Evolutionary conservation across 805 yeast genomes (phyloP).

Genomic region (Myxozyma kluyveri): DNA sequence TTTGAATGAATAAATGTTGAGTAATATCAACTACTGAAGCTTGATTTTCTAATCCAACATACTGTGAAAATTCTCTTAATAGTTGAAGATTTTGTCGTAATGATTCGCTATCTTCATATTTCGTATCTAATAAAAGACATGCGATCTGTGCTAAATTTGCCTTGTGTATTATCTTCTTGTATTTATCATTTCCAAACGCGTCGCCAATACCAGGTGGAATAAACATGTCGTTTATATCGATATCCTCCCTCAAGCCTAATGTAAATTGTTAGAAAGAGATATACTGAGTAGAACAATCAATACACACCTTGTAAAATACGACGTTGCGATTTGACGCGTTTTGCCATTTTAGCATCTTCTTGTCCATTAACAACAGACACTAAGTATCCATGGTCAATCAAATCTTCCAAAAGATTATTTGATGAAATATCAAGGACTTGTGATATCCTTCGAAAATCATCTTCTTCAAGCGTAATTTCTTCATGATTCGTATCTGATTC

Average conservation of each 20-base stretch:
- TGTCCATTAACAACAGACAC: neutral
- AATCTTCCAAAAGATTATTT: neutral
- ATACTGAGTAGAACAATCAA: no score
- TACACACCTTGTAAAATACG: neutral
- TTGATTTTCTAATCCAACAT: neutral
- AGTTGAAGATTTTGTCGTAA: neutral
- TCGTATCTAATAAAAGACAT: neutral
- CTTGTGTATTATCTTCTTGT: neutral
- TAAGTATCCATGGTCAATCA: neutral
- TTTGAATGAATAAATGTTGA: neutral
- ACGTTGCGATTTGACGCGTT: neutral
- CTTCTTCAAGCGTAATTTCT: neutral
- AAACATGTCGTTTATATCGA: neutral
- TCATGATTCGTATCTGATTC: no score
- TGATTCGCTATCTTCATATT: neutral
- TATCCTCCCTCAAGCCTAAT: neutral
- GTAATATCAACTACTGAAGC: neutral
- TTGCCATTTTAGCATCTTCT: neutral
- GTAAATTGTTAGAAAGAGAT: no score
- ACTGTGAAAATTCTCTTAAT: neutral
- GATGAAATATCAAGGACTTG: neutral
- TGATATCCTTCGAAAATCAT: neutral
- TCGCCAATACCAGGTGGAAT: neutral
- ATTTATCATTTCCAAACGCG: neutral
- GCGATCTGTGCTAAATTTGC: neutral